phyloP scores from a whole-genome alignment of 768 basidiomycete genomes.

The Trametes meyenii region DNA sequence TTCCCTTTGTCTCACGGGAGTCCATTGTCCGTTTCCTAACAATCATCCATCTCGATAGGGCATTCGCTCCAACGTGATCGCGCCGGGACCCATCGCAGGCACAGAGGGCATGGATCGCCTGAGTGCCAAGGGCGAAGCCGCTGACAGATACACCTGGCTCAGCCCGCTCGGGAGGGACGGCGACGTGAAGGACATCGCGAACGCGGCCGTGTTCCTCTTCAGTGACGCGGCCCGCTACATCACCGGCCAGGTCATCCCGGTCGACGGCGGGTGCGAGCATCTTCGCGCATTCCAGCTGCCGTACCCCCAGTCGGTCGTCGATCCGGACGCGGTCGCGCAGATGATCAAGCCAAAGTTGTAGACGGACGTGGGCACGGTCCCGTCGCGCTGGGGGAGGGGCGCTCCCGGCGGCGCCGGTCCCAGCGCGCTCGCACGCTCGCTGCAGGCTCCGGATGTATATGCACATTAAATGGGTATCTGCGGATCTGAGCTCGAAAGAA shows the following conservation, averaged over 20 bases:
- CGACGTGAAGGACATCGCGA: slow-evolving; percentile 64
- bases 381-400: not conserved
- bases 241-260: slow-evolving; percentile 72
- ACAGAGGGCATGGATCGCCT: slow-evolving; percentile 80
- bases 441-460: not conserved
- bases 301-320: slow-evolving; percentile 65
- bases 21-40: not conserved
- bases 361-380: not conserved
- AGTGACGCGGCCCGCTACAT: slow-evolving; percentile 78
- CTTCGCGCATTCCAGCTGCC: slow-evolving; percentile 51
- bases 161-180: slow-evolving; percentile 54
- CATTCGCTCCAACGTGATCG: slow-evolving; percentile 87
- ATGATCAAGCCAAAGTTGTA: slow-evolving; percentile 53
- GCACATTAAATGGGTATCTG: not conserved
- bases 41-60: slow-evolving; percentile 42
- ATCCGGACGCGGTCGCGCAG: slow-evolving; percentile 53
- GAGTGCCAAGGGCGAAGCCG: slow-evolving; percentile 25
- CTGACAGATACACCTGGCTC: slow-evolving; percentile 31
- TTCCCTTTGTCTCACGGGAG: not conserved
- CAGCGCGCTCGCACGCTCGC: not conserved
- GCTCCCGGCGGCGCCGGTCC: not conserved
- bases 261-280: slow-evolving; percentile 69
- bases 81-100: slow-evolving; percentile 78
- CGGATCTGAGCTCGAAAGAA: not conserved
- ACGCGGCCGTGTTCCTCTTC: slow-evolving; percentile 78